Evolutionary conservation across 768 basidiomycete genomes (phyloP), one percentile per base, ranked within the genome.

Genomic region (Termitomyces sp.): DNA sequence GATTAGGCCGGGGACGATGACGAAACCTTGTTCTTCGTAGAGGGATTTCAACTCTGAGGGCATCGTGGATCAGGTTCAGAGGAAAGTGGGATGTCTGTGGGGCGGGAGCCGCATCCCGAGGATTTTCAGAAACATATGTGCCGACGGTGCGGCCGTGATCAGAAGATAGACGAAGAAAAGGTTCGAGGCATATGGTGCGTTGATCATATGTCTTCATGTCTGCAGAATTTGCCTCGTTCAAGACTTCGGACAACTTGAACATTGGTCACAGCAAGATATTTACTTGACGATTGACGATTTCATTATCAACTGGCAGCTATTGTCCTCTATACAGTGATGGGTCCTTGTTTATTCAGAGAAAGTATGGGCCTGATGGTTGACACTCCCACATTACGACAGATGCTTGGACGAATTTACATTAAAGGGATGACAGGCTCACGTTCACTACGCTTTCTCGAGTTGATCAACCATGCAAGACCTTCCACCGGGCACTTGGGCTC

Each of bases 21-120:
- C 83, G 66, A 79, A 91, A 23, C 89, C 89, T 54, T 85, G 75
- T 12, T 73, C 65, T 48, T 87, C 80, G 73, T 88, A 90, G 6
- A 65, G 66, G 9, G 66, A 62, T 66, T 82, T 88, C 54, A 78
- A 48, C 39, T 67, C 42, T 11, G 61, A 62, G 2, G 55, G 44
- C 66, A 67, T 70, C 19, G 23, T 53, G 28, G 37, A n/a, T 32
- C 0, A 44, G 21, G 42, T 28, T 32, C n/a, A 39, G 45, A 40
- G 27, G 44, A 34, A 9, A 49, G 12, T 35, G 34, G 35, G n/a
- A 21, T 14, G 11, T 35, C 12, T 28, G 28, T 28, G 28, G 28
- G 28, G 34, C 34, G 47, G 32, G 16, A 27, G 35, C 49, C 37
- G 17, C 35, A 50, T 50, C 9, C 23, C 17, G 25, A 34, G 11